Conservation (phyloP, 164 flowering plant species). For the Tinospora cordifolia region DNA sequence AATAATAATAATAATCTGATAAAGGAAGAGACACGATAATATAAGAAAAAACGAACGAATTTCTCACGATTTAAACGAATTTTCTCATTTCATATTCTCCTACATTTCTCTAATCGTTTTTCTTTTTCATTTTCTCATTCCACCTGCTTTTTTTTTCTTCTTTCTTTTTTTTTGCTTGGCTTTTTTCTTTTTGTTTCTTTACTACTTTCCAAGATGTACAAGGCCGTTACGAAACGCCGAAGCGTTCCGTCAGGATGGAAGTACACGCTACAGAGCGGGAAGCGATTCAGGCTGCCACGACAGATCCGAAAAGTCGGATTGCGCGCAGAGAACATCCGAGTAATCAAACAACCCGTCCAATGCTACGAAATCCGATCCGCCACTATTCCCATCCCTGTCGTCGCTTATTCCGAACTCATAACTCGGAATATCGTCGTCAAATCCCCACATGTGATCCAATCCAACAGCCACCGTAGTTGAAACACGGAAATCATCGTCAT, state of each 20-base stretch:
- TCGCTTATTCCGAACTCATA: constrained; percentile 32
- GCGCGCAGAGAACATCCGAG: constrained; percentile 30
- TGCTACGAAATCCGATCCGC: constrained; percentile 31
- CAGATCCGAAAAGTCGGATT: constrained; percentile 31
- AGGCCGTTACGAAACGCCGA: not conserved
- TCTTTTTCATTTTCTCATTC: not conserved
- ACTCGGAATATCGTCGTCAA: constrained; percentile 41
- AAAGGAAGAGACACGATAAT: no score
- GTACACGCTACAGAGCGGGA: constrained; percentile 27
- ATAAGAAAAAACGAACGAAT: constrained; percentile 1
- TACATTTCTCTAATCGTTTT: not conserved
- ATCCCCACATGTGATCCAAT: constrained; percentile 38
- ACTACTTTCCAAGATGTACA: not conserved
- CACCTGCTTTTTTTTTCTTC: no score
- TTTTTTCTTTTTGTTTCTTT: not conserved
- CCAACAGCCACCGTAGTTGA: constrained; percentile 19
- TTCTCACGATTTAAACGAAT: constrained; percentile 5
- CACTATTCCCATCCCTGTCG: not conserved
- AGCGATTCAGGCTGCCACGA: constrained; percentile 36
- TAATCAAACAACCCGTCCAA: constrained; percentile 47
- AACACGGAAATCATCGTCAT: not conserved
- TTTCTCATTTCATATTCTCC: not conserved
- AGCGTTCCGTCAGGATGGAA: not conserved
- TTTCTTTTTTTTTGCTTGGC: not conserved
- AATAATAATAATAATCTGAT: no score